Base-by-base conservation (phyloP, 805 yeast genomes). In the Wickerhamiella siamensis region DNA sequence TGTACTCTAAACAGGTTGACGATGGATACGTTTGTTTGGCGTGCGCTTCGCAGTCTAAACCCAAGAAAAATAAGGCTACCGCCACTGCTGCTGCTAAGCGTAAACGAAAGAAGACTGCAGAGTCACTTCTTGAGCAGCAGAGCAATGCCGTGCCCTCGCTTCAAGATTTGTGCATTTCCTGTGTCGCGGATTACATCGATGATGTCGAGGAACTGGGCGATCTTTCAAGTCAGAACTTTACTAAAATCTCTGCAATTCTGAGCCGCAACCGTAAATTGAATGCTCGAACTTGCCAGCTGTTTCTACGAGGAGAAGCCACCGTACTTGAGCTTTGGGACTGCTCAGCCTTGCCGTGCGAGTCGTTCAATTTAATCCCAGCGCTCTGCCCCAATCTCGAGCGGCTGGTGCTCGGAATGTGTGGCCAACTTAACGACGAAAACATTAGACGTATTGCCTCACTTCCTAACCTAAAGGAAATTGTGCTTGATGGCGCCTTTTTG, bases 401-500 rank as follows among this genome's bases (percentile, higher is more conserved):
- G 1, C 57, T 91, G 35, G 78, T 78, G 0, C 63, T 91, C 36
- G 75, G 76, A 44, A 88, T 87, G 96, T 88, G 97, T 65, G 98
- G 98, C 4, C 87, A 82, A 51, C 62, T 91, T 33, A 84, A 80
- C 51, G 82, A 82, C 55, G 86, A 79, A 47, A 79, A 80, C 43
- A 57, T 91, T 44, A 55, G 65, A 15, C 80, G 83, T 55, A 74
- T 71, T 46, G 70, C 73, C 4, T 63, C 82, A 47, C 63, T 88
- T 33, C 61, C 62, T 0, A 60, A 70, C 24, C 63, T 91, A 37
- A 64, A 58, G 14, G 65, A 72, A 12, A 43, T 88, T 5, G 63
- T 70, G n/a, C 61, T 91, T 31, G 87, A 88, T 58, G 99, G 99
- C 0, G 84, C 96, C 0, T 91, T 91, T 56, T 62, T 91, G 49